Evolutionary conservation across 169 alveolate species (phyloP).

Genomic region (Plasmodium relictum): DNA sequence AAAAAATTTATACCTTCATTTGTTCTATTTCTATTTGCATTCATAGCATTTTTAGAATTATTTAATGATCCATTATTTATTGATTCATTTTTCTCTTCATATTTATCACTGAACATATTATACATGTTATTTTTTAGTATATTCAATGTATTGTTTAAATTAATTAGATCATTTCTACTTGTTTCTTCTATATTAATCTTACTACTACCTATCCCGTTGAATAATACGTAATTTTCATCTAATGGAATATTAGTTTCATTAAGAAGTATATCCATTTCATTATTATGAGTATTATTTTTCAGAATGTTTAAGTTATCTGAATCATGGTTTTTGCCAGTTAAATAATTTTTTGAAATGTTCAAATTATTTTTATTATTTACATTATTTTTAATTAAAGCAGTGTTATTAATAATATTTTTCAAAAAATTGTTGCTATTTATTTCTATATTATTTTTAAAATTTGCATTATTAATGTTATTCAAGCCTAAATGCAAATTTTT

Average conservation of each 20-base stretch:
- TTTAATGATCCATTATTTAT: not conserved
- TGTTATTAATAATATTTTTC: not conserved
- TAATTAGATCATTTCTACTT: conserved; percentile 17
- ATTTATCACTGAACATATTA: conserved; percentile 21
- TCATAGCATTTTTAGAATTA: not conserved
- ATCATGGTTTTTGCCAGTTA: conserved; percentile 5
- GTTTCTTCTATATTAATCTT: not conserved
- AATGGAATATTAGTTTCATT: conserved; percentile 5
- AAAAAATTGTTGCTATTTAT: too few species aligned
- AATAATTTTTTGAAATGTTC: conserved; percentile 14
- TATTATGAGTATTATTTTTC: conserved; percentile 1
- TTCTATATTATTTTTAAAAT: too few species aligned
- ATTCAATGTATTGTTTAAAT: conserved; percentile 37
- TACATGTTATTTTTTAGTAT: conserved; percentile 55
- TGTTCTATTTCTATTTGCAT: not conserved
- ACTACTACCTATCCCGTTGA: not conserved
- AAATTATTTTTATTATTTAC: conserved; percentile 21
- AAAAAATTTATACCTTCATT: conserved; percentile 10
- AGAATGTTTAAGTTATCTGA: conserved; percentile 18
- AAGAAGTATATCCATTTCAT: conserved; percentile 7
- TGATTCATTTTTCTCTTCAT: conserved; percentile 2
- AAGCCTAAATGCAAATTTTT: too few species aligned
- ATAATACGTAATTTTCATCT: conserved; percentile 6
- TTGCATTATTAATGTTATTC: too few species aligned
- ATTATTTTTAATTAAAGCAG: not conserved